Conservation (phyloP, 495 filamentous ascomycete genomes). For the Barbatosphaeria neglecta region DNA sequence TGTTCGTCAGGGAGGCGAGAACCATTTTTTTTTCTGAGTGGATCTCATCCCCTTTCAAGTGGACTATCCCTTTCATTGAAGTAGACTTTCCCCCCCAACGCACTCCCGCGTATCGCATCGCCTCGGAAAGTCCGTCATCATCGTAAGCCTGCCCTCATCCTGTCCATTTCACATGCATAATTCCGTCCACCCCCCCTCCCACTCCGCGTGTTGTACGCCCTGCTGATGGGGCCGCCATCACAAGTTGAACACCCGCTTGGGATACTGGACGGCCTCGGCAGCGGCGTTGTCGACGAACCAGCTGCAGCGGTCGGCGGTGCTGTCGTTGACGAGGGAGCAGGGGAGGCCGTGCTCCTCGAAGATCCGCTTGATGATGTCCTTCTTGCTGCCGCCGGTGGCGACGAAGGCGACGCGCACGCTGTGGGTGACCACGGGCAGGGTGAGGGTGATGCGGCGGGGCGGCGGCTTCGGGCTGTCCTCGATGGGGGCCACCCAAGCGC, state of each 20-base stretch:
- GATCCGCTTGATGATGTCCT: conserved; percentile 82
- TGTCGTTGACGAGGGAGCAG: conserved; percentile 75
- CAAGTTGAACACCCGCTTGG: conserved; percentile 41
- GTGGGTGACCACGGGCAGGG: conserved; percentile 77
- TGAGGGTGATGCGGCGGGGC: conserved; percentile 79
- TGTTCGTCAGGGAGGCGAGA: too few species aligned
- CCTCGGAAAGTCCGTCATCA: too few species aligned
- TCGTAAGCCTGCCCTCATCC: too few species aligned
- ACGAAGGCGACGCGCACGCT: conserved; percentile 79
- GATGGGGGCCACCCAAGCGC: conserved; percentile 86
- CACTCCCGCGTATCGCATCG: too few species aligned
- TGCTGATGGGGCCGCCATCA: too few species aligned
- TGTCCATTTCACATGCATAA: neutral
- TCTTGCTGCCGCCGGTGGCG: conserved; percentile 78
- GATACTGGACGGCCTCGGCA: conserved; percentile 71
- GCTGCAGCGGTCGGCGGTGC: conserved; percentile 70
- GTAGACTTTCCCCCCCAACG: too few species aligned
- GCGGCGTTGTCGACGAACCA: conserved; percentile 90
- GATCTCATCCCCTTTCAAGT: too few species aligned
- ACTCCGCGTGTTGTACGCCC: too few species aligned
- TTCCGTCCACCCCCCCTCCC: neutral
- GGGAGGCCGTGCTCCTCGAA: conserved; percentile 80
- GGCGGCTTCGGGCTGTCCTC: conserved; percentile 92
- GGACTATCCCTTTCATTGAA: too few species aligned
- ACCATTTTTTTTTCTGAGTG: too few species aligned